Conservation (phyloP, 257 asterid genomes). For the Haberlea rhodopensis region DNA sequence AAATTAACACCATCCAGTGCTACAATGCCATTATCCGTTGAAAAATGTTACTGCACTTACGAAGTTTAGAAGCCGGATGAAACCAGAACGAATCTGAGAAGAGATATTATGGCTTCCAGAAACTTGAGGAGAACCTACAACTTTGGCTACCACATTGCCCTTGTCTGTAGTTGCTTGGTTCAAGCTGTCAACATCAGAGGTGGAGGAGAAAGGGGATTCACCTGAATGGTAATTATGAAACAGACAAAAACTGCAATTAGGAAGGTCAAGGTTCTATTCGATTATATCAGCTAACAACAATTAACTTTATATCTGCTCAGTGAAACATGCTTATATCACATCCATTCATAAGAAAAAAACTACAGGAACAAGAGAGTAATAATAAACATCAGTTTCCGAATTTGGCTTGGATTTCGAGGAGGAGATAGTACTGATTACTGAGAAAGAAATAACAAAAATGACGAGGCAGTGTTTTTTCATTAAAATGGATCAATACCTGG, state of each 20-base stretch:
- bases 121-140: conserved; percentile 53
- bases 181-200: conserved; percentile 95
- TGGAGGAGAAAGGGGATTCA: conserved; percentile 98
- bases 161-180: conserved; percentile 66
- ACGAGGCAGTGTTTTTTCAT: background rate
- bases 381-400: conserved; percentile 1
- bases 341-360: conserved; percentile 9
- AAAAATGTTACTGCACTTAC: conserved; percentile 34
- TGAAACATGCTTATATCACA: conserved; percentile 2
- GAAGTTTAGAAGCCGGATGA: conserved; percentile 36
- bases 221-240: conserved; percentile 45
- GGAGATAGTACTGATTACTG: conserved; percentile 4
- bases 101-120: conserved; percentile 38
- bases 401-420: conserved; percentile 4
- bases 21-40: background rate
- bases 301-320: conserved; percentile 13
- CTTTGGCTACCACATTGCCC: conserved; percentile 57
- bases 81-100: conserved; percentile 39
- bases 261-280: background rate
- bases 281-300: conserved; percentile 2
- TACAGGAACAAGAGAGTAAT: background rate
- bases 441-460: background rate
- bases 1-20: background rate
- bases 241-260: conserved; percentile 18
- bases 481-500: conserved; percentile 51